These are phyloP conservation scores for Fusarium tupiense DNA, from an alignment of 2,329 filamentous ascomycete species.

Conservation along the genomic window DNA sequence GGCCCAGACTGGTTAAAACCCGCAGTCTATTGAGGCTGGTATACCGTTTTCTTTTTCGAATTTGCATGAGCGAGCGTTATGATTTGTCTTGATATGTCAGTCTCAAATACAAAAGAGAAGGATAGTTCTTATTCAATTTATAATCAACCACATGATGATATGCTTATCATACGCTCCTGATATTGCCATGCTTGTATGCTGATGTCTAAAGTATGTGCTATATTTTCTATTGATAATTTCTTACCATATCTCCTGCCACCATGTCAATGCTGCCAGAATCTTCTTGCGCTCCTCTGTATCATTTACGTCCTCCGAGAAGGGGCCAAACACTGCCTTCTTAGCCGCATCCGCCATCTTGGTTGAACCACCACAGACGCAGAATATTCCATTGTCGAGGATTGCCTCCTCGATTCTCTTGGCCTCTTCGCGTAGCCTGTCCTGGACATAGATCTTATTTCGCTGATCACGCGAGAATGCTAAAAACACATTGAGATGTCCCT, in stretches of 20 bases:
- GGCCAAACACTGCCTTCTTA: conserved; percentile 61
- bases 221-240: background rate
- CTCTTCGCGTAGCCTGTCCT: conserved; percentile 61
- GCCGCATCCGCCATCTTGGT: conserved; percentile 68
- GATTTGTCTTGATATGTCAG: background rate
- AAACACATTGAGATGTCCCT: conserved; percentile 46
- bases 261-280: conserved; percentile 50
- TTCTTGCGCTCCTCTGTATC: conserved; percentile 53
- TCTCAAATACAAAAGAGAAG: background rate
- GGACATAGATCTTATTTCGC: conserved; percentile 63
- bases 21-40: background rate
- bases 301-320: conserved; percentile 52
- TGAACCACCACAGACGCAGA: conserved; percentile 66
- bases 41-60: conserved; percentile 1
- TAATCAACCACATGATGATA: background rate
- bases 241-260: conserved; percentile 71
- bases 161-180: background rate
- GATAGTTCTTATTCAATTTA: background rate
- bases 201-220: background rate
- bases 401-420: conserved; percentile 46
- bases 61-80: conserved; percentile 26
- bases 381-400: conserved; percentile 55
- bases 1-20: background rate
- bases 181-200: background rate
- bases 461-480: conserved; percentile 62